phyloP scores from a whole-genome alignment of 208 protist species.

The Crithidia thermophila region DNA sequence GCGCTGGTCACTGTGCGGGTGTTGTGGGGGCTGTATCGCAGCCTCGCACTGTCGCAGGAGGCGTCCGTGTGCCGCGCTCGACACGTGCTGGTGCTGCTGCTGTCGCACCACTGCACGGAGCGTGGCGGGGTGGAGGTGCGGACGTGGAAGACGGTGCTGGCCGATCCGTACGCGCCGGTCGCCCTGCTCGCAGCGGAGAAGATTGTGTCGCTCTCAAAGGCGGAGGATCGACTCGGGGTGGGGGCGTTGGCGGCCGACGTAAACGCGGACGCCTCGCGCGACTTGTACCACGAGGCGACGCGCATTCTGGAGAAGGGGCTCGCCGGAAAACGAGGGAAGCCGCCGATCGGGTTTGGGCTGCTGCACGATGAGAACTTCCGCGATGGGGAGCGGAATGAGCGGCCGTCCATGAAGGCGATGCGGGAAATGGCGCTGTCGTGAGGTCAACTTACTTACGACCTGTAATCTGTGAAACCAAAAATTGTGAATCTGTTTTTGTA shows the following conservation, averaged over 20 bases:
- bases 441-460: no score
- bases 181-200: conserved; percentile 63
- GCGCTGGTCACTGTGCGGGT: conserved; percentile 49
- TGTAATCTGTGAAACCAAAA: no score
- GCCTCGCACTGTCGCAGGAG: conserved; percentile 45
- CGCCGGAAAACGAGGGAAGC: conserved; percentile 11
- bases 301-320: conserved; percentile 26
- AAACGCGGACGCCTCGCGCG: conserved; percentile 8
- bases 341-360: conserved; percentile 6
- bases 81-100: conserved; percentile 52
- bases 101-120: conserved; percentile 24
- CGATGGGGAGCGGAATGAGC: conserved; percentile 5
- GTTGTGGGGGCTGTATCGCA: conserved; percentile 77
- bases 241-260: conserved; percentile 12
- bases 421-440: conserved; percentile 17
- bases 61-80: conserved; percentile 59
- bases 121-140: conserved; percentile 34
- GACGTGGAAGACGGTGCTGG: conserved; percentile 57
- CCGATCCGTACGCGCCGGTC: conserved; percentile 61
- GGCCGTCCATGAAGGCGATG: conserved; percentile 13
- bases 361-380: conserved; percentile 18
- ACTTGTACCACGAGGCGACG: conserved; percentile 24
- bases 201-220: conserved; percentile 31
- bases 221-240: conserved; percentile 22
- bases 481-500: no score